These are phyloP conservation scores for Litsea cubeba DNA, from an alignment of 164 flowering plant species.

Conservation along the genomic window DNA sequence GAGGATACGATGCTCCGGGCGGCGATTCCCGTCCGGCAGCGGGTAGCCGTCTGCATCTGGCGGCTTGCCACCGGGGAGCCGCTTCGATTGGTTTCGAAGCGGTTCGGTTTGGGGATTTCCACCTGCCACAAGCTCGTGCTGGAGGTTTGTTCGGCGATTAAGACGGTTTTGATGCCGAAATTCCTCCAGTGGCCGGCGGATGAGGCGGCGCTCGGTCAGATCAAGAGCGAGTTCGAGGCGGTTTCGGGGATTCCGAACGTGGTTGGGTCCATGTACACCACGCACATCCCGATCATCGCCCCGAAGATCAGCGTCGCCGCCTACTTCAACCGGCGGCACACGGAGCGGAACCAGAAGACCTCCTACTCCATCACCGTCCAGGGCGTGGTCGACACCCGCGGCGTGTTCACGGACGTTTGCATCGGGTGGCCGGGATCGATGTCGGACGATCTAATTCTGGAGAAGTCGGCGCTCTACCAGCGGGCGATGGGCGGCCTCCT, in stretches of 20 bases:
- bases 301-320: constrained; percentile 61
- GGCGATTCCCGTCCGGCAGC: constrained; percentile 80
- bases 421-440: constrained; percentile 87
- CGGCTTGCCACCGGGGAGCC: constrained; percentile 86
- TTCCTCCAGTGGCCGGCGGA: constrained; percentile 73
- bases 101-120: constrained; percentile 79
- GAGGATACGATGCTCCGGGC: constrained; percentile 78
- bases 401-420: constrained; percentile 71
- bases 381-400: constrained; percentile 60
- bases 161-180: constrained; percentile 58
- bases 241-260: constrained; percentile 61
- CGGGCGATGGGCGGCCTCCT: constrained; percentile 43
- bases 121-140: constrained; percentile 86
- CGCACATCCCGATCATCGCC: constrained; percentile 77
- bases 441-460: constrained; percentile 64
- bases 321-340: constrained; percentile 71
- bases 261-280: constrained; percentile 72
- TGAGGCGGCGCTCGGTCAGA: constrained; percentile 15
- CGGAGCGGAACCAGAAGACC: constrained; percentile 80
- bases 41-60: constrained; percentile 88
- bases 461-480: constrained; percentile 54
- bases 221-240: constrained; percentile 37
- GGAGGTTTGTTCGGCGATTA: constrained; percentile 75
- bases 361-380: constrained; percentile 81
- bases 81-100: constrained; percentile 64